Evolutionary conservation across 2,329 filamentous ascomycete species (phyloP), one percentile per base, ranked within the genome.

Genomic region (Pseudovirgaria hyperparasitica): DNA sequence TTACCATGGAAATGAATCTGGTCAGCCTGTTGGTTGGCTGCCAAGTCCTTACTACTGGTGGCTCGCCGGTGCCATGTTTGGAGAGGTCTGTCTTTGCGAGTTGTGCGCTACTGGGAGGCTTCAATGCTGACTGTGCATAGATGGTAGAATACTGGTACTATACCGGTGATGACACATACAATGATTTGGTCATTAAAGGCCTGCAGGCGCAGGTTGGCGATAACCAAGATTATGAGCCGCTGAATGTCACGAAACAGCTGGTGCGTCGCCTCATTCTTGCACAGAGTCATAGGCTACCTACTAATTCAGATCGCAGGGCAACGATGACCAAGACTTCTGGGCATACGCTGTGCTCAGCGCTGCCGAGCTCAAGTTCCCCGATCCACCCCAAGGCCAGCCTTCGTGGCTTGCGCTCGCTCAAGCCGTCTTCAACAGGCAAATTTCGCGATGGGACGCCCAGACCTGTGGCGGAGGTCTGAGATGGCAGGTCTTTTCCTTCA

Each of bases 281-380:
- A 16, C 13, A 11, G 15, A 26, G 8, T 11, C 16, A 11, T 26
- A 16, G 10, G 6, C 18, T 6, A 16, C 17, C 17, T 22, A 14
- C 13, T 15, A 28, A 28, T 20, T 10, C 8, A 13, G 7, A 16
- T 6, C 5, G 10, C n/a, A 36, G 30, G 56, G 55, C 9, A 70
- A 70, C 37, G 65, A 71, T 35, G 65, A 72, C 38, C 65, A 76
- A 62, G 76, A 79, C 5, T 87, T 90, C 55, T 92, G 82, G 82
- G 80, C 70, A n/a, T 67, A 90, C 61, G 72, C 82, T 1, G 79
- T 76, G 33, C 79, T 92, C 63, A 68, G 70, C 7, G 82, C 82
- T 3, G 76, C 78, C 19, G 82, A 92, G 54, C 70, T 76, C 42
- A 74, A 73, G 36, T 87, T 79, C 42, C 76, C 76, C 2, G 67